Base-by-base conservation (phyloP, 192 early-diverging fungal species). In the Backusella mclennaniae region DNA sequence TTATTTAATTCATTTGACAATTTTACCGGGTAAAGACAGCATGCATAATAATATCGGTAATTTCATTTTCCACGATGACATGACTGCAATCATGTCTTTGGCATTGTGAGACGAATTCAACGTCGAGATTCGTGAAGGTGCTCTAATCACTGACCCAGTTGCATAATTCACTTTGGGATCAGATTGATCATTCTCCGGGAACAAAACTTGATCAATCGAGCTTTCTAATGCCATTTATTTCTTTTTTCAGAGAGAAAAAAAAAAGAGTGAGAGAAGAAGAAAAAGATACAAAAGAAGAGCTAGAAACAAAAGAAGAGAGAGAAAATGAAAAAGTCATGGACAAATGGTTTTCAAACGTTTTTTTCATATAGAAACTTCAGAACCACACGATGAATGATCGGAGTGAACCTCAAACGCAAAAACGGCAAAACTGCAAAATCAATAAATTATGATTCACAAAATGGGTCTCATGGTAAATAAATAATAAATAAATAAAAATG, bases 11-110 rank as follows among this genome's bases (percentile, higher is more conserved):
- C 35, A 19, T 12, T 39, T 39, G 56, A 14, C 26, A 3, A 2
- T 31, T 46, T 67, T 76, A 76, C 77, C 72, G 19, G 77, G 77
- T 31, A 78, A 66, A 14, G 44, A 52, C 9, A 78, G 77, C 77
- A 78, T 78, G 33, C 63, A 74, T 6, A 74, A 12, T 21, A 78
- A 31, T 67, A 78, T 73, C 21, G 66, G 38, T 0, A 53, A 29
- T 33, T 78, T 73, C 23, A 52, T 67, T 73, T 69, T 59, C 63
- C 59, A 74, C 6, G 72, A 35, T 5, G 39, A 46, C 33, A 70
- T 53, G 12, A 76, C 35, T 12, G 44, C 67, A 14, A 21, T 35
- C 11, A 33, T 23, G 21, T 69, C 68, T 35, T 49, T 66, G 39
- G 44, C n/a, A 52, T 63, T 29, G 6, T 56, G 33, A 14, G 33